Base-by-base conservation (phyloP, 2,329 filamentous ascomycete species). In the Aspergillus sp. region DNA sequence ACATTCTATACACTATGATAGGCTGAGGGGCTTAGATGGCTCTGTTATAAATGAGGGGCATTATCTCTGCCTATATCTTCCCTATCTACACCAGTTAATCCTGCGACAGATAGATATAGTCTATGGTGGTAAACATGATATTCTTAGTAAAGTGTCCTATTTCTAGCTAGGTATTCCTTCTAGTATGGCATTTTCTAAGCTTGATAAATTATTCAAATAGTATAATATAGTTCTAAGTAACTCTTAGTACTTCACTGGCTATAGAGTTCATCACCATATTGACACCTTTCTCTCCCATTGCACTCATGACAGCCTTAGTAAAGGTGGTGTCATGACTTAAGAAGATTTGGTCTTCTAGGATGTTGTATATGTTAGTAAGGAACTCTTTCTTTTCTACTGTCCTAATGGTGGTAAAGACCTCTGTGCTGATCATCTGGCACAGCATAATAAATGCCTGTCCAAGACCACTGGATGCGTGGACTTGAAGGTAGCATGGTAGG, bases 191-290 rank as follows among this genome's bases (percentile, higher is more conserved):
- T 26, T 48, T 53, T 7, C 50, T 48, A 11, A 57, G 33, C 13
- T 55, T 48, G 12, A 57, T 37, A 27, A 54, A 42, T 7, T 13
- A 46, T 4, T 57, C 58, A 35, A 48, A 51, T 2, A 43, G 33
- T 0, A 56, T 55, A 12, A 57, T 45, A 35, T 49, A 57, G n/a
- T 49, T 32, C 53, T 54, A 59, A 1, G 49, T 47, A 3, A 46
- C 41, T 19, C 53, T 50, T 5, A 59, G 37, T 2, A 56, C 30
- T 6, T 59, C 55, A n/a, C 56, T 56, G 4, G 56, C 49, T 5
- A 59, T 42, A 5, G 50, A 54, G 31, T 57, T 59, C 3, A 60
- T 37, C 4, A 54, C 28, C 9, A 43, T 34, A n/a, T 43, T 27
- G 29, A 43, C 40, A 2, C 34, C 40, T 5, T 30, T 28, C n/a